phyloP scores from a whole-genome alignment of 2,329 filamentous ascomycete genomes.

The Cryphonectria nitschkei region DNA sequence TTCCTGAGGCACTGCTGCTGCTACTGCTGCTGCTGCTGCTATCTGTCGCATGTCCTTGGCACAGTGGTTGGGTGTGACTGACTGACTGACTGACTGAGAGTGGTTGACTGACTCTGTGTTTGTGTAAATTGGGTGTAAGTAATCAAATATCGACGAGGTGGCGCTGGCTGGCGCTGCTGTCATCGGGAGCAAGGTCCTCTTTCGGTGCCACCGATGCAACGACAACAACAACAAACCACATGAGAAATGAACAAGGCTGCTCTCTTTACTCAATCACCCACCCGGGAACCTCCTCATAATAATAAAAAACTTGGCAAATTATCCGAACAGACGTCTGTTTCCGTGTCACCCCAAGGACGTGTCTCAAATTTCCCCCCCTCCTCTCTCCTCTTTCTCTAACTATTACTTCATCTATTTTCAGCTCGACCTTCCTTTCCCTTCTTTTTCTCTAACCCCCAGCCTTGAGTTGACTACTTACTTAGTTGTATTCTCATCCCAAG shows the following conservation, averaged over 20 bases:
- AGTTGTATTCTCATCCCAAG: not conserved
- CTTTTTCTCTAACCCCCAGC: not conserved
- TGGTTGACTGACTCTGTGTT: not conserved
- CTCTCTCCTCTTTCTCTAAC: not conserved
- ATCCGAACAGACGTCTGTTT: constrained; percentile 27
- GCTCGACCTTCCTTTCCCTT: not conserved
- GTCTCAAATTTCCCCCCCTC: constrained; percentile 9
- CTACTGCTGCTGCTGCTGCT: not conserved
- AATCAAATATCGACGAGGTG: not conserved
- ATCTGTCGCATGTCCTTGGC: not conserved
- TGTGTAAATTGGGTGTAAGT: not conserved
- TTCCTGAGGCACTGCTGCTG: not conserved
- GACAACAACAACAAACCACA: not conserved
- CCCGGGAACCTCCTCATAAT: constrained; percentile 13
- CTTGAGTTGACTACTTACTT: not conserved
- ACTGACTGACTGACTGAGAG: not conserved
- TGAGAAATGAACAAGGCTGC: not conserved
- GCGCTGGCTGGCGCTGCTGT: not conserved
- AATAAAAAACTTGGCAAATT: constrained; percentile 26
- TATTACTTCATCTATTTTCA: not conserved
- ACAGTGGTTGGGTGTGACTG: not conserved
- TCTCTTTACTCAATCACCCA: constrained; percentile 23
- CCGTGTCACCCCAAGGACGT: constrained; percentile 13
- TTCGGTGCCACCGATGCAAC: constrained; percentile 1
- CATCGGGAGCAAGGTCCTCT: not conserved